These are phyloP conservation scores for Botrytis hyacinthi DNA, from an alignment of 2,329 filamentous ascomycete species.

Conservation along the genomic window DNA sequence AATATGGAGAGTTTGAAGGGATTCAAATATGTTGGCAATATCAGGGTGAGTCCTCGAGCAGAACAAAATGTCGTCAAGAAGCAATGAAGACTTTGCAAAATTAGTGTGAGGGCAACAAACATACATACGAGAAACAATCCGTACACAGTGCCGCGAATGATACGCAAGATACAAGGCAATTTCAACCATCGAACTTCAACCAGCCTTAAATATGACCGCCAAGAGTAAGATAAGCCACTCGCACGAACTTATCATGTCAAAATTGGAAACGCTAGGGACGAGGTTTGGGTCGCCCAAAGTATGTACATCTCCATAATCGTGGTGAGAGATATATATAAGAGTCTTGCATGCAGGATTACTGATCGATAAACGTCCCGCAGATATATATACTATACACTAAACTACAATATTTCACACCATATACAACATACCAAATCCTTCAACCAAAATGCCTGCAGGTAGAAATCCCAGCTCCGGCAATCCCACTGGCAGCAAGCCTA, in stretches of 20 bases:
- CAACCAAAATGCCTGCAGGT: background rate
- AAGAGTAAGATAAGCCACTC: background rate
- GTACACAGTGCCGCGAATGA: background rate
- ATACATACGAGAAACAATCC: background rate
- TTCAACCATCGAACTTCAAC: background rate
- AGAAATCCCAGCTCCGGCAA: background rate
- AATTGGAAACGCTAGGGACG: background rate
- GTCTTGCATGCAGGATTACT: background rate
- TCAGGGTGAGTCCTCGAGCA: background rate
- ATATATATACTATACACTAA: background rate
- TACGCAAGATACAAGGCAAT: background rate
- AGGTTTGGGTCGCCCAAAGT: background rate
- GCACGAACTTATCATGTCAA: background rate
- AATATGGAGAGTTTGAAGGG: too few relatives aligned
- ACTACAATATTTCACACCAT: background rate
- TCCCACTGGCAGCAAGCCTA: background rate
- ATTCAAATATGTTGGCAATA: background rate
- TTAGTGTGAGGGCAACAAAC: background rate
- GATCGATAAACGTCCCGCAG: background rate
- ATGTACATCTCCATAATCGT: background rate
- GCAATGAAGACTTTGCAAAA: background rate
- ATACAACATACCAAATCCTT: background rate
- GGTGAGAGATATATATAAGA: background rate
- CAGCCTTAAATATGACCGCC: background rate
- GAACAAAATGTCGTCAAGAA: background rate